Base-by-base conservation (phyloP, 2,329 filamentous ascomycete genomes). In the Colletotrichum karsti region DNA sequence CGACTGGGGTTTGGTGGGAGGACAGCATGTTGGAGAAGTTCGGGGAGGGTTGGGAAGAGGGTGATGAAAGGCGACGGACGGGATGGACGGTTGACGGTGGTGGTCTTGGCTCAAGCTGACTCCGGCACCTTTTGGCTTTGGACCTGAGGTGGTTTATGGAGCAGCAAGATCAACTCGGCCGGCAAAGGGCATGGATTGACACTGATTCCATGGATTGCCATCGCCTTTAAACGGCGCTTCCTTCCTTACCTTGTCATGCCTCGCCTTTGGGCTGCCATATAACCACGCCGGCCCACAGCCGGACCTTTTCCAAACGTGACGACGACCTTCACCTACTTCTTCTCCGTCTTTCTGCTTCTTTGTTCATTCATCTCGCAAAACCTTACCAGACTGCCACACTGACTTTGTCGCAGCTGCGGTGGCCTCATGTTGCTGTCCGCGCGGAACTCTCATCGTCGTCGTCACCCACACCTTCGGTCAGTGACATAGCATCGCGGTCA, bases 141-240 rank as follows among this genome's bases (percentile, higher is more conserved):
- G 50, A n/a, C 24, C 56, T 24, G 24, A 24, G 37, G 20, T 20
- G 50, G 33, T n/a, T n/a, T 30, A 50, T 33, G 58, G 41, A 33
- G 58, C 26, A 56, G 46, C 37, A 28, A 42, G 62, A 18, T 26
- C 30, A 24, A 41, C 8, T 20, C 24, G 18, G 44, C 61, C 54
- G 33, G 61, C 41, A 24, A 54, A 68, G 46, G 53, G 35, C 44
- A 63, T 67, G 64, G 60, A 58, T 48, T 58, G 60, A 64, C 56
- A 39, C 48, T 39, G 57, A 62, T 56, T 44, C 44, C 46, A 42
- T 61, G 28, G 22, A 53, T 50, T 39, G 54, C 33, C 51, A 24
- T 46, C 37, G 26, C 51, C 24, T 22, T 63, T 53, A 22, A 15
- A 28, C 58, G 50, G 50, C 30, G 9, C 35, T 30, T 22, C 37